A percentile compares a stretch with the other conserved stretches of the same genome.
These are phyloP conservation scores for Kluyveromyces dobzhanskii DNA, from an alignment of 805 yeast genomes.

Conservation along the genomic window DNA sequence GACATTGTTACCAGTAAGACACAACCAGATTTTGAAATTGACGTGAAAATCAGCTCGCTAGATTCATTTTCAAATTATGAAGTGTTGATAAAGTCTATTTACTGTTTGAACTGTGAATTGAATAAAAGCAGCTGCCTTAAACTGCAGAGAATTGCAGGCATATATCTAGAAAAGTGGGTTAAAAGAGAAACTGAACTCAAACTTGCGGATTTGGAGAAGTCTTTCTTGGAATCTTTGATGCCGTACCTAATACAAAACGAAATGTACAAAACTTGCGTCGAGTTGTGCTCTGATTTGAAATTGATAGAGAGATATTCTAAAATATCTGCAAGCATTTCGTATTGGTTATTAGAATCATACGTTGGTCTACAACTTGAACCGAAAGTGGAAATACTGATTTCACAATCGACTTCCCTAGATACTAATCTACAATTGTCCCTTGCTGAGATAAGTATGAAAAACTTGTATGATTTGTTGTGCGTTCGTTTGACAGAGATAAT, in stretches of 20 bases:
- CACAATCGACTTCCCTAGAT: background rate
- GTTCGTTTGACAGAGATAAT: conserved; percentile 6
- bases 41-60: conserved; percentile 8
- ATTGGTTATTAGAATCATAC: conserved; percentile 11
- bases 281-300: background rate
- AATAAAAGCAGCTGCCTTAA: conserved; percentile 26
- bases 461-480: conserved; percentile 8
- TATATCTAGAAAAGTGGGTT: conserved; percentile 29
- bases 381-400: background rate
- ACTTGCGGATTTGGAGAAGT: conserved; percentile 17
- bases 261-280: conserved; percentile 13
- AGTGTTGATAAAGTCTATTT: conserved; percentile 27
- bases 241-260: conserved; percentile 21
- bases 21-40: background rate
- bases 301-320: background rate
- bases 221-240: conserved; percentile 16
- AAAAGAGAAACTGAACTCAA: conserved; percentile 1
- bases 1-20: conserved; percentile 2
- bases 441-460: conserved; percentile 8
- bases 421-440: conserved; percentile 2
- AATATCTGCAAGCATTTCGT: conserved; percentile 2
- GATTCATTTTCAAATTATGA: conserved; percentile 24
- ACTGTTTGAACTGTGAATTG: conserved; percentile 29
- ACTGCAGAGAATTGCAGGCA: conserved; percentile 23
- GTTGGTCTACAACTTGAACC: conserved; percentile 14